These are phyloP conservation scores for Colletotrichum ledebouriae DNA, from an alignment of 2,329 filamentous ascomycete genomes.

Conservation along the genomic window DNA sequence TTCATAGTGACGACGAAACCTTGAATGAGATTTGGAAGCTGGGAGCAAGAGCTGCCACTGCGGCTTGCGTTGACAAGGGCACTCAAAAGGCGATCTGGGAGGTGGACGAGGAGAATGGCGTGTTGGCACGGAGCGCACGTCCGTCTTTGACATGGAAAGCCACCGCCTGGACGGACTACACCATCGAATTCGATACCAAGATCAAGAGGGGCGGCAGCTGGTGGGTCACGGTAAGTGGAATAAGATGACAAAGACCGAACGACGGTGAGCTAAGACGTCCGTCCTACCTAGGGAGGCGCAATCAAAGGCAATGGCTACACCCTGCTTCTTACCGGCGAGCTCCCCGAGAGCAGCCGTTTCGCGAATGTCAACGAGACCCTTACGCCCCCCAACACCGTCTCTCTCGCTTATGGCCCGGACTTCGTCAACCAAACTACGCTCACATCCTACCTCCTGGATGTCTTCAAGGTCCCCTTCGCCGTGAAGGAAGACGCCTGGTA, in stretches of 20 bases:
- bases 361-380: conserved; percentile 52
- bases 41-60: conserved; percentile 51
- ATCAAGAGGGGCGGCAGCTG: conserved; percentile 55
- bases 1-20: conserved; percentile 48
- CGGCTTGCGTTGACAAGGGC: conserved; percentile 54
- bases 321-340: conserved; percentile 34
- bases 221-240: conserved; percentile 52
- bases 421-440: conserved; percentile 55
- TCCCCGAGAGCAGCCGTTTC: conserved; percentile 25
- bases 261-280: too few species aligned
- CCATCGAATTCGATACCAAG: conserved; percentile 53
- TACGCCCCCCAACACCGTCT: conserved; percentile 51
- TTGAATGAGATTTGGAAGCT: conserved; percentile 55
- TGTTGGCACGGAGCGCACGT: conserved; percentile 51
- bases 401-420: conserved; percentile 51
- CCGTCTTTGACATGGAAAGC: conserved; percentile 48
- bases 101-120: conserved; percentile 49
- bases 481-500: conserved; percentile 55
- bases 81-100: conserved; percentile 54
- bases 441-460: conserved; percentile 45
- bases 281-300: conserved; percentile 7
- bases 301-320: conserved; percentile 35
- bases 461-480: conserved; percentile 46
- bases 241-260: not conserved
- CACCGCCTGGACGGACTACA: conserved; percentile 51